Percentiles rank a stretch among this genome's conserved stretches.
Evolutionary conservation across 192 early-diverging fungal species (phyloP).

Genomic region (Piromyces finnis): DNA sequence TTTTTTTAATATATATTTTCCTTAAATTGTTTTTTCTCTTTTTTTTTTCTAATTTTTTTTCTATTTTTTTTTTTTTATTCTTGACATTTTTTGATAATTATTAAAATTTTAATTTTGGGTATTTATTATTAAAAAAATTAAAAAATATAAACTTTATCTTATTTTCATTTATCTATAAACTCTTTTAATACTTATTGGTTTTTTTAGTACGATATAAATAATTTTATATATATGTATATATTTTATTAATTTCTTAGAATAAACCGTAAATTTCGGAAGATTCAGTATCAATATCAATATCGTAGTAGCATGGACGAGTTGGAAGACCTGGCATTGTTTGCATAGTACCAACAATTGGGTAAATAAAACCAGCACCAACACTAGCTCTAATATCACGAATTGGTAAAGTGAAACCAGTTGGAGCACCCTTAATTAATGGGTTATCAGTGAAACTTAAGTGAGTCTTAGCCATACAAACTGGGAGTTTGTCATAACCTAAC

Average conservation of each 20-base stretch:
- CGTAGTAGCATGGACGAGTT: constrained; percentile 89
- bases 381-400: constrained; percentile 88
- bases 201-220: no score
- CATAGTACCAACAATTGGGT: constrained; percentile 90
- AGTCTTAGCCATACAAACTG: constrained; percentile 99
- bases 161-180: no score
- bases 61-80: no score
- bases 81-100: no score
- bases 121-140: no score
- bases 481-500: constrained; percentile 73
- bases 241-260: constrained; percentile 36
- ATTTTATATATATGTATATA: no score
- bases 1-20: no score
- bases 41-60: no score
- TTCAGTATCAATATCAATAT: constrained; percentile 81
- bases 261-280: constrained; percentile 70
- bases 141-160: no score
- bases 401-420: constrained; percentile 75
- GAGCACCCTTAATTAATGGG: constrained; percentile 79
- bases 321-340: constrained; percentile 95
- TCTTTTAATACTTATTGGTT: no score
- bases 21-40: no score
- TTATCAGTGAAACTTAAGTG: constrained; percentile 86
- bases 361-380: constrained; percentile 93
- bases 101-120: no score